Conservation (phyloP, 768 basidiomycete genomes). For the Psilocybe azurescens region DNA sequence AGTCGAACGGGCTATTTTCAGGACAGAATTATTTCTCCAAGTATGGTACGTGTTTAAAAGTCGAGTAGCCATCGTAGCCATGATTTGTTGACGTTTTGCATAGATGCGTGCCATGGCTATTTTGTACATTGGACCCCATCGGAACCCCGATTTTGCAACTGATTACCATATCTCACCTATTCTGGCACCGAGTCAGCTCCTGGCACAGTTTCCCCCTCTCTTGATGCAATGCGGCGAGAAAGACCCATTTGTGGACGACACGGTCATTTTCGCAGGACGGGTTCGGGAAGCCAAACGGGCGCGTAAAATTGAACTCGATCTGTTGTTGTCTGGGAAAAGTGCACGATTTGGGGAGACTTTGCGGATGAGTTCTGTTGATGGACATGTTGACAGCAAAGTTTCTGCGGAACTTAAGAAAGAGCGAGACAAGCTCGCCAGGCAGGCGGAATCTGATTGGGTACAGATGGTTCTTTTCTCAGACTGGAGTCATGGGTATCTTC, state of each 20-base stretch:
- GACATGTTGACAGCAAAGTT: constrained; percentile 34
- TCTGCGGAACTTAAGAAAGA: constrained; percentile 56
- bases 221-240: constrained; percentile 96
- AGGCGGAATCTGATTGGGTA: constrained; percentile 94
- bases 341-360: constrained; percentile 65
- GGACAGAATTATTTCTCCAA: constrained; percentile 91
- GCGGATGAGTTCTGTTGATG: constrained; percentile 60
- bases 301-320: constrained; percentile 75
- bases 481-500: constrained; percentile 97
- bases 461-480: constrained; percentile 92
- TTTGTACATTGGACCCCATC: constrained; percentile 92
- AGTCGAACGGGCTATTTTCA: constrained; percentile 93
- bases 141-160: constrained; percentile 91
- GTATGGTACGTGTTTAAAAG: constrained; percentile 73
- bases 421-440: constrained; percentile 60
- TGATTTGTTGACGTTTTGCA: constrained; percentile 10
- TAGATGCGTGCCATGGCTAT: constrained; percentile 99
- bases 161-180: constrained; percentile 98
- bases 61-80: not conserved
- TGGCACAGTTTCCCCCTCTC: constrained; percentile 93
- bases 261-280: constrained; percentile 93
- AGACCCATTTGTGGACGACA: constrained; percentile 95
- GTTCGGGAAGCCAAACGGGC: constrained; percentile 94
- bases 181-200: constrained; percentile 79
- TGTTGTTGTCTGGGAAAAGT: constrained; percentile 63